phyloP scores from a whole-genome alignment of 805 yeast genomes.

The Jamesozyma hellenica region DNA sequence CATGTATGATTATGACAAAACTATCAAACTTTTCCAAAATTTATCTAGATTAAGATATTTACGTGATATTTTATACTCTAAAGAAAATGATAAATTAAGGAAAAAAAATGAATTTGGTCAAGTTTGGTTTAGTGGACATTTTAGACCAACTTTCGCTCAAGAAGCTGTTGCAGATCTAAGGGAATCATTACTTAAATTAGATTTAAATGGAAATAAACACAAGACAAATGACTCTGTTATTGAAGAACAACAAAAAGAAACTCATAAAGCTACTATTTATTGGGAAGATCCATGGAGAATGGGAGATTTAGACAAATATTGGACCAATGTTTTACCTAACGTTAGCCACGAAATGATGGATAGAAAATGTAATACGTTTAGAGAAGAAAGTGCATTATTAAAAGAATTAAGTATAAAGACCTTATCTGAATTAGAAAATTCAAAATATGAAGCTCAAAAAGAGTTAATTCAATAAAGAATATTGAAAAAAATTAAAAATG shows the following conservation, averaged over 20 bases:
- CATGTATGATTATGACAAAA: slow-evolving; percentile 47
- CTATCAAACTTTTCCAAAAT: slow-evolving; percentile 65
- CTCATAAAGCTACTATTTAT: slow-evolving; percentile 37
- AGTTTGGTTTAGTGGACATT: slow-evolving; percentile 80
- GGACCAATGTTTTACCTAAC: slow-evolving; percentile 43
- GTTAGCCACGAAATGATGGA: slow-evolving; percentile 55
- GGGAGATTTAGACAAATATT: slow-evolving; percentile 59
- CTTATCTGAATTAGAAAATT: neutral
- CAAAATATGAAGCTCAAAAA: neutral
- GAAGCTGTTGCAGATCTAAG: slow-evolving; percentile 81
- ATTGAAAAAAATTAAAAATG: too few species aligned
- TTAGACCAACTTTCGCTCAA: slow-evolving; percentile 80
- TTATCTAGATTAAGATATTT: slow-evolving; percentile 62
- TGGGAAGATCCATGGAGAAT: slow-evolving; percentile 88
- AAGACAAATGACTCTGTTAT: neutral
- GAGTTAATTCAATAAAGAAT: neutral
- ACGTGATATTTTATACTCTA: slow-evolving; percentile 53
- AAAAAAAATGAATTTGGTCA: slow-evolving; percentile 67
- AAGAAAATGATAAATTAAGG: slow-evolving; percentile 58
- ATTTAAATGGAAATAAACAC: neutral
- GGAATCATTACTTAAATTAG: slow-evolving; percentile 21
- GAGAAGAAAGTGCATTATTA: slow-evolving; percentile 58
- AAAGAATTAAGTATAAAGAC: slow-evolving; percentile 40
- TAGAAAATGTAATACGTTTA: slow-evolving; percentile 41
- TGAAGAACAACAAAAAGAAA: slow-evolving; percentile 27